A percentile compares a stretch with the other conserved stretches of the same genome.
phyloP scores from a whole-genome alignment of 2,329 filamentous ascomycete genomes.

The Arthrobotrys iridis region DNA sequence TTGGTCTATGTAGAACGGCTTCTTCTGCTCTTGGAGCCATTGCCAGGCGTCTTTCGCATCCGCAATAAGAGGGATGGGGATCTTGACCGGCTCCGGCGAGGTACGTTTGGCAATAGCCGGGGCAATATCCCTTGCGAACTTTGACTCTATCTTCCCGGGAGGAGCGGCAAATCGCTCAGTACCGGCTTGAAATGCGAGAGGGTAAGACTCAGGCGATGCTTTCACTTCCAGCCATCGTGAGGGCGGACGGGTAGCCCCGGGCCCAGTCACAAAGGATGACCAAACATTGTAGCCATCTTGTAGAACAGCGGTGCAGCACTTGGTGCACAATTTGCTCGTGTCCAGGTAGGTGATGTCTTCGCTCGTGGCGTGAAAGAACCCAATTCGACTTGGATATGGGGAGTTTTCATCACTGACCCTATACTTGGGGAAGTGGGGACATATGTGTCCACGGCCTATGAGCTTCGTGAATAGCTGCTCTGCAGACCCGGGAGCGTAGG shows the following conservation, averaged over 20 bases:
- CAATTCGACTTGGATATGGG: constrained; percentile 13
- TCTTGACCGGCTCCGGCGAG: constrained; percentile 1
- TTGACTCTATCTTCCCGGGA: background rate
- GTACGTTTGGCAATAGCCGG: background rate
- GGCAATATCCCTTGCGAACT: background rate
- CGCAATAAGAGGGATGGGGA: background rate
- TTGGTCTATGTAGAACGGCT: constrained; percentile 23
- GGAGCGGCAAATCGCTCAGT: background rate
- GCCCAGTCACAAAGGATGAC: background rate
- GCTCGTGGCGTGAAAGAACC: constrained; percentile 6
- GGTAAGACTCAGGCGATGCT: constrained; percentile 6
- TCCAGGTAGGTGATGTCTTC: constrained; percentile 16
- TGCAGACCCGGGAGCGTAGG: background rate
- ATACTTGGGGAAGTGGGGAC: constrained; percentile 15
- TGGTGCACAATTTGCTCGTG: constrained; percentile 14
- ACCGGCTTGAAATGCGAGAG: constrained; percentile 6
- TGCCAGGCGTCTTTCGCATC: constrained; percentile 14
- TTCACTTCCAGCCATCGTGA: constrained; percentile 1
- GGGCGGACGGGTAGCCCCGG: background rate
- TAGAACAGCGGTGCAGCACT: background rate
- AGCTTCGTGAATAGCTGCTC: constrained; percentile 12
- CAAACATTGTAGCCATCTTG: constrained; percentile 11
- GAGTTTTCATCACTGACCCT: background rate
- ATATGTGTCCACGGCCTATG: constrained; percentile 1
- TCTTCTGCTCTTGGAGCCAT: constrained; percentile 3